Evolutionary conservation across 2,329 filamentous ascomycete genomes (phyloP).

Genomic region (Fusarium agapanthi): DNA sequence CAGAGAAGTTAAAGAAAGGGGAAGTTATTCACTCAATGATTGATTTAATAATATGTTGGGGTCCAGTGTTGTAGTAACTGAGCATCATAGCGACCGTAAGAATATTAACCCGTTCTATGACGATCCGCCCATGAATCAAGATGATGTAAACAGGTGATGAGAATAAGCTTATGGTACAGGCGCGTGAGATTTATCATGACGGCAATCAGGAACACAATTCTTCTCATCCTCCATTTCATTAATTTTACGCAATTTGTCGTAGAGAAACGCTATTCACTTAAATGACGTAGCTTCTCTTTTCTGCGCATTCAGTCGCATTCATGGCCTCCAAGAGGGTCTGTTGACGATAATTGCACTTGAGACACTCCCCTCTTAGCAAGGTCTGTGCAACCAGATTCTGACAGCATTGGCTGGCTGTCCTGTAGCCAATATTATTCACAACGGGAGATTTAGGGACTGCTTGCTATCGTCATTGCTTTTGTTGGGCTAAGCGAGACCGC

Average conservation of each 20-base stretch:
- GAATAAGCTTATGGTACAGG: rapidly evolving
- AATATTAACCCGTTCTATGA: neutral
- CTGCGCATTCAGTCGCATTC: rapidly evolving
- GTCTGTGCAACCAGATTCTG: neutral
- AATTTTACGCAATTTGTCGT: neutral
- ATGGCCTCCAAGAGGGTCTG: neutral
- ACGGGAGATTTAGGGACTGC: neutral
- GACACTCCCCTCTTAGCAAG: rapidly evolving
- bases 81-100: rapidly evolving
- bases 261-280: rapidly evolving
- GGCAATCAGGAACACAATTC: rapidly evolving
- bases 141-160: neutral
- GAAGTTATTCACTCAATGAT: neutral
- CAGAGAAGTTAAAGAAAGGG: neutral
- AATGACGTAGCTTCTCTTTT: neutral
- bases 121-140: neutral
- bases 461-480: neutral
- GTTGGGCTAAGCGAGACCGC: neutral
- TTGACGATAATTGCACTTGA: neutral
- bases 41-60: neutral
- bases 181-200: rapidly evolving
- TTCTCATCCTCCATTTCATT: neutral
- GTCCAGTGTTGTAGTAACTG: too few species aligned
- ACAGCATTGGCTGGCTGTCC: neutral
- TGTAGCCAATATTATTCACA: rapidly evolving